phyloP scores from a whole-genome alignment of 768 basidiomycete genomes.

The Rhodosporidiobolus sp. region DNA sequence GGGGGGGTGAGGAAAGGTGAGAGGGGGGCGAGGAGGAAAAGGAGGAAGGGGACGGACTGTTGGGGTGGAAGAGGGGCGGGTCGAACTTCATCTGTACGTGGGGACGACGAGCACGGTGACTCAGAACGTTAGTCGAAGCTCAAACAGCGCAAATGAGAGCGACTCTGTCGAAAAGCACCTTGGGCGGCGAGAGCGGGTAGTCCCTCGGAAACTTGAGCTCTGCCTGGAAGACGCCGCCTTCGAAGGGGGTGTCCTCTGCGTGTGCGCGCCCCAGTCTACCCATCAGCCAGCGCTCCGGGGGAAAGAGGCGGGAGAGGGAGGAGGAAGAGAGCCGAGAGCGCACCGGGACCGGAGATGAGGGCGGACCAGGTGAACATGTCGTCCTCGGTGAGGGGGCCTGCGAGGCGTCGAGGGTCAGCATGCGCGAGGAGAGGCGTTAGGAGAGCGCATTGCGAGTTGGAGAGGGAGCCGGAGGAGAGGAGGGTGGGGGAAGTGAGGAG shows the following conservation, averaged over 20 bases:
- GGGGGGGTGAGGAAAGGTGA: neutral
- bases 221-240: conserved; percentile 91
- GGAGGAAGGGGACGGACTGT: conserved; percentile 62
- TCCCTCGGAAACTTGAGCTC: conserved; percentile 77
- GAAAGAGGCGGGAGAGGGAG: conserved; percentile 44
- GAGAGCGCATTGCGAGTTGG: neutral
- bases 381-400: conserved; percentile 54
- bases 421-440: neutral
- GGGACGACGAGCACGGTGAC: too few species aligned
- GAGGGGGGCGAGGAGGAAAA: neutral
- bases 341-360: conserved; percentile 94
- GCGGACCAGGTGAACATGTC: conserved; percentile 99
- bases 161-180: conserved; percentile 45
- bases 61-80: conserved; percentile 94
- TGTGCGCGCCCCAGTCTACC: neutral
- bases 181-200: conserved; percentile 97
- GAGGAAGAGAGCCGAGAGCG: too few species aligned
- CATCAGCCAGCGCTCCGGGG: conserved; percentile 3
- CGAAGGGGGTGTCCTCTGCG: conserved; percentile 50
- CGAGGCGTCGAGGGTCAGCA: neutral
- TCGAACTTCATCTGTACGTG: conserved; percentile 78
- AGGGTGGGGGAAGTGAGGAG: neutral
- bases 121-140: neutral
- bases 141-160: too few species aligned
- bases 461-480: neutral